A percentile compares a stretch with the other conserved stretches of the same genome.
Evolutionary conservation across 768 basidiomycete genomes (phyloP).

Genomic region (Leccinum obscurum): DNA sequence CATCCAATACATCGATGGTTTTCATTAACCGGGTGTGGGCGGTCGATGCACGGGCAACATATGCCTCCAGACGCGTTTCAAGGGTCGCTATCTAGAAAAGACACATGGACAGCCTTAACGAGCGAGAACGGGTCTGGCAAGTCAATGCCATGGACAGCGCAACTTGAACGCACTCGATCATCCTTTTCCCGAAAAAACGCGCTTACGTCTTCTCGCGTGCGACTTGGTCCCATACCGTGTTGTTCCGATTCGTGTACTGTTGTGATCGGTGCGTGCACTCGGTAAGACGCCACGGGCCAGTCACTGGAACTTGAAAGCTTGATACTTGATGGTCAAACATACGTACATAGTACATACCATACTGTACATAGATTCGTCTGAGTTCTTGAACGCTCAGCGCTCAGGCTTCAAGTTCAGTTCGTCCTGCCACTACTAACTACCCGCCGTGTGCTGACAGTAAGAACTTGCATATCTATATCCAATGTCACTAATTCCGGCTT

Average conservation of each 20-base stretch:
- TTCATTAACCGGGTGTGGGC: conserved; percentile 47
- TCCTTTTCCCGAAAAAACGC: conserved; percentile 27
- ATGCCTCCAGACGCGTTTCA: conserved; percentile 35
- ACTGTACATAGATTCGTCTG: too few species aligned
- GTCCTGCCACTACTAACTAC: too few species aligned
- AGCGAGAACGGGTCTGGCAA: conserved; percentile 1
- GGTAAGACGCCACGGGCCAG: conserved; percentile 1
- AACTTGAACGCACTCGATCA: conserved; percentile 22
- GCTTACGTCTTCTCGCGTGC: conserved; percentile 21
- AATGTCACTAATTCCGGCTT: neutral
- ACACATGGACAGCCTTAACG: neutral
- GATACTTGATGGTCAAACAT: neutral
- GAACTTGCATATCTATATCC: neutral
- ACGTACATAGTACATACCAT: neutral
- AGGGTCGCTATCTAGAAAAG: conserved; percentile 29
- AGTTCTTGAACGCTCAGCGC: neutral
- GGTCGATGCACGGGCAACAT: conserved; percentile 41
- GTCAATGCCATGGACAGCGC: neutral
- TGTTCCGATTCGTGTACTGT: conserved; percentile 1
- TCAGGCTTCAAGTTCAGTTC: neutral
- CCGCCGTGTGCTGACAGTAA: neutral
- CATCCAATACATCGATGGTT: conserved; percentile 52
- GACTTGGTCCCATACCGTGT: conserved; percentile 28
- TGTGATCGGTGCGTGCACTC: conserved; percentile 1
- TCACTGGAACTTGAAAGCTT: neutral